Base-by-base conservation (phyloP, 108 stramenopile genomes). In the Pseudonitzschia multiseries region DNA sequence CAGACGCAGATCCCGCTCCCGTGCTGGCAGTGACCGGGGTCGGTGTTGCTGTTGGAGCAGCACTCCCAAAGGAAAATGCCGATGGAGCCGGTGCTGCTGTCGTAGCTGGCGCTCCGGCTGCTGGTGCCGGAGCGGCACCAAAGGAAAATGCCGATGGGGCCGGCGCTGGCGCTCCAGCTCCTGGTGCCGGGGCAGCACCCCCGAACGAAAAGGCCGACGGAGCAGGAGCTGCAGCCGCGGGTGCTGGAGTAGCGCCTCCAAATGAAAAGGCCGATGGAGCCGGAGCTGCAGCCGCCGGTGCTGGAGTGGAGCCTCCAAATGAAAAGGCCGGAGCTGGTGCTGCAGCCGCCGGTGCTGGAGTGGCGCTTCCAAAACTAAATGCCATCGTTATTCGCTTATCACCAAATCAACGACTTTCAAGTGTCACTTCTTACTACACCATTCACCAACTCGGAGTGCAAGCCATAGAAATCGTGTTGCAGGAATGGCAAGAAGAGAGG, bases 301-400 rank as follows among this genome's bases (percentile, higher is more conserved):
- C 50, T 17, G 74, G 21, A 42, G 81, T 43, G 18, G 84, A n/a
- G 17, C 57, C 60, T 8, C 71, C 67, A 69, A 76, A 62, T 26
- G 61, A 76, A 72, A 72, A 72, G 21, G 41, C 52, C 63, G 61
- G 28, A 17, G 44, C 51, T 10, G 53, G 15, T 54, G 40, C 21
- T 61, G 65, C 51, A 44, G 50, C 46, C 51, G 20, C 20, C 4
- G 76, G 33, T 18, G 77, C 51, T 50, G 72, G 77, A 62, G 81
- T 64, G 33, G 76, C 53, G 73, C 44, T 53, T 29, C 44, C 66
- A 29, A 51, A 51, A 13, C 43, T 46, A 21, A 51, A 62, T 14
- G 32, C 32, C 61, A 62, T 62, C 29, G 9, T 27, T 2, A 3
- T 48, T 18, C 46, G 2, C 46, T 18, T 48, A 14, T 48, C 46